Evolutionary conservation across 116 monocot species (phyloP).

Genomic region (Trichopus zeylanicus): DNA sequence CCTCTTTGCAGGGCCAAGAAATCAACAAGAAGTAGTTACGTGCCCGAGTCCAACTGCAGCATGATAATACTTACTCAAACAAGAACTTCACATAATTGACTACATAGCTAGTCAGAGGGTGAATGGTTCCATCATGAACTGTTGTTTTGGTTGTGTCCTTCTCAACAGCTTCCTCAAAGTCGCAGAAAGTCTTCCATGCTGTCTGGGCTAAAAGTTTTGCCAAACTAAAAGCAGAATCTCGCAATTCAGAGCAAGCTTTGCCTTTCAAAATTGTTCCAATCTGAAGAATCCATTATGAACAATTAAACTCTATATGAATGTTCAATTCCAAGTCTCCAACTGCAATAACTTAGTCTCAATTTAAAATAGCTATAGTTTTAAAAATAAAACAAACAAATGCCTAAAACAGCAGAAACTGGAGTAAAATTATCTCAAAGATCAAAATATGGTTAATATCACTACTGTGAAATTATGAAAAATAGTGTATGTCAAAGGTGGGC

Average conservation of each 20-base stretch:
- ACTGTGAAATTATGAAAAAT: too few species aligned
- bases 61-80: constrained; percentile 62
- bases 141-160: constrained; percentile 87
- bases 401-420: too few species aligned
- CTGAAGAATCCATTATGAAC: constrained; percentile 16
- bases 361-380: too few species aligned
- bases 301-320: too few species aligned
- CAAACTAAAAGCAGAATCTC: constrained; percentile 58
- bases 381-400: too few species aligned
- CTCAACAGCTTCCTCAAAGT: constrained; percentile 97
- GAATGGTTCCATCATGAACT: constrained; percentile 83
- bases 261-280: constrained; percentile 81
- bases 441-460: too few species aligned
- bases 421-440: too few species aligned
- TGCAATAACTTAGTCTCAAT: too few species aligned
- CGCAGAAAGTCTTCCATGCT: constrained; percentile 86
- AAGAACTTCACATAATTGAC: constrained; percentile 88
- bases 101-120: constrained; percentile 84
- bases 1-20: too few species aligned
- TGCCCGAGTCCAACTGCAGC: background rate
- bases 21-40: background rate
- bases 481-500: too few species aligned
- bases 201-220: constrained; percentile 72
- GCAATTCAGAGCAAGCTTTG: constrained; percentile 69
- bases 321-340: too few species aligned